Evolutionary conservation across 129 eudicot genomes (phyloP).

Genomic region (Glebionis coronaria): DNA sequence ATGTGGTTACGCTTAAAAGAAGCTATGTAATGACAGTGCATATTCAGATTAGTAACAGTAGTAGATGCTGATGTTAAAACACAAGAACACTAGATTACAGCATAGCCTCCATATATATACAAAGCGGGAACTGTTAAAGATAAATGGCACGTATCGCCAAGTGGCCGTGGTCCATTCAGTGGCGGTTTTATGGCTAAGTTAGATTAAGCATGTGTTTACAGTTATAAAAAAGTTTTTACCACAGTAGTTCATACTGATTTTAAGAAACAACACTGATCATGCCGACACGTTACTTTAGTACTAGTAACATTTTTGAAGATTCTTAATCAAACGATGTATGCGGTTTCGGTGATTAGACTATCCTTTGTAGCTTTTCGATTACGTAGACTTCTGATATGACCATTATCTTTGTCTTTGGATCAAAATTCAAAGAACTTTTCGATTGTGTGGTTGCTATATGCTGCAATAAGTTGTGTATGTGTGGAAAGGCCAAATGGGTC

Average conservation of each 20-base stretch:
- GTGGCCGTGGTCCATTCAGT: neutral
- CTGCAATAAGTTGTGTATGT: neutral
- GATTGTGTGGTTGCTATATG: neutral
- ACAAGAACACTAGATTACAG: too few species aligned
- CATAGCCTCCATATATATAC: slow-evolving; percentile 28
- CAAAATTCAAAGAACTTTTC: neutral
- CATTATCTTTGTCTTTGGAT: neutral
- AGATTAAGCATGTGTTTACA: neutral
- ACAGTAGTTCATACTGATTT: too few species aligned
- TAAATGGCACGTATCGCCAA: neutral
- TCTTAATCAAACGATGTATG: neutral
- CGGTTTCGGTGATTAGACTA: too few species aligned
- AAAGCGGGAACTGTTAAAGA: slow-evolving; percentile 24
- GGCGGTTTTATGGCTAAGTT: slow-evolving; percentile 18
- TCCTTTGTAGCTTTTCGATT: neutral
- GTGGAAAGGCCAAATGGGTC: slow-evolving; percentile 3
- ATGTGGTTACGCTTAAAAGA: neutral
- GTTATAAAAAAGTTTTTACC: too few species aligned
- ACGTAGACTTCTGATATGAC: neutral
- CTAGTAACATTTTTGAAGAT: neutral
- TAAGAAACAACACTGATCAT: too few species aligned
- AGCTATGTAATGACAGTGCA: neutral
- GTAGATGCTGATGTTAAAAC: too few species aligned
- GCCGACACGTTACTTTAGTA: too few species aligned
- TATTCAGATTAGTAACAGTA: neutral